Evolutionary conservation across 129 eudicot species (phyloP), one percentile per base, ranked within the genome.

Genomic region (Deinandra increscens): DNA sequence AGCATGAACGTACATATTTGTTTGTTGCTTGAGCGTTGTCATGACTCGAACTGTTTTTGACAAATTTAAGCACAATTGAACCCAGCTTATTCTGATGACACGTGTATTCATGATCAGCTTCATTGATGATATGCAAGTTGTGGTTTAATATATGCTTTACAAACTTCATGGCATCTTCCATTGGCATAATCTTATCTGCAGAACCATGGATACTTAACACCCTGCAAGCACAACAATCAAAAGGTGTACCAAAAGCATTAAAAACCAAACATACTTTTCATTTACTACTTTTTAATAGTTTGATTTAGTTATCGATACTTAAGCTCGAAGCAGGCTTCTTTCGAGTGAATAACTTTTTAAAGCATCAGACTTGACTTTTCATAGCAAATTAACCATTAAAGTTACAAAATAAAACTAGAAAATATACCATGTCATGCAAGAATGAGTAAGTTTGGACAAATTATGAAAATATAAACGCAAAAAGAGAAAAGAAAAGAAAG

Each of bases 101-200:
- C 11, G 92, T 87, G 76, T 56, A 91, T 65, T 85, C 97, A 73
- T 91, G 97, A 75, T 85, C 96, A 61, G 97, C 97, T 73, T 85
- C 87, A 51, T 83, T 74, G 15, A 87, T 67, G 49, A 91, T 82
- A 54, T 71, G 80, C 68, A 91, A 68, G 33, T 66, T 75, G 75
- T 85, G 88, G 78, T 87, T 91, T 1, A 48, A 42, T 60, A 91
- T 81, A 53, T 58, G 37, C 69, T 83, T 83, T 58, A 72, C 82
- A 59, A 91, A 87, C 46, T 83, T 84, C 66, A 60, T 36, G 14
- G 87, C 86, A 83, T 91, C 92, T 77, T 81, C 80, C 9, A 76
- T 75, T 17, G 82, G 84, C 14, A 87, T 86, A 10, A 78, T 61
- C 79, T 83, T 78, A 78, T 91, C 97, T 59, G 19, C 48, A 9